Percentiles rank a stretch among this genome's conserved stretches.
Evolutionary conservation across 441 rosid genomes (phyloP).

Genomic region (Gossypium davidsonii): DNA sequence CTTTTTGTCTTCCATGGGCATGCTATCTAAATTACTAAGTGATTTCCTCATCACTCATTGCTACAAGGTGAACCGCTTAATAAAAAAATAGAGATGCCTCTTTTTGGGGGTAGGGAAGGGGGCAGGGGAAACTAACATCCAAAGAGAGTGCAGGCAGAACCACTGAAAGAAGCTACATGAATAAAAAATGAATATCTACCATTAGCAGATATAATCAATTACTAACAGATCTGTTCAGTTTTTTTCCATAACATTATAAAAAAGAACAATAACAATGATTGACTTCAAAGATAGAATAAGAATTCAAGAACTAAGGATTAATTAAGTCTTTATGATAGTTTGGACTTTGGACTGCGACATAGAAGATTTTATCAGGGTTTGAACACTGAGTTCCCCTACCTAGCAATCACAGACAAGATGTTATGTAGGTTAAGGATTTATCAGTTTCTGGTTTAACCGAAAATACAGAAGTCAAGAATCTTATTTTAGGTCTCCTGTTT

Average conservation of each 20-base stretch:
- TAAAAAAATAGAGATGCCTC: not conserved
- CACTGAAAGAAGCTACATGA: not conserved
- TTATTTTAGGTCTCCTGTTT: not conserved
- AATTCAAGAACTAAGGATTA: not conserved
- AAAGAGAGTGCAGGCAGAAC: not conserved
- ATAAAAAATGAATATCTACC: not conserved
- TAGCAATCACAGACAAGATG: not conserved
- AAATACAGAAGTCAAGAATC: not conserved
- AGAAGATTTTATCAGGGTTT: not conserved
- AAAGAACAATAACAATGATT: not conserved
- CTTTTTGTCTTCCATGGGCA: not conserved
- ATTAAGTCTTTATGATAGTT: not conserved
- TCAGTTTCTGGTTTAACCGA: not conserved
- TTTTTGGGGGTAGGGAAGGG: too few relatives aligned
- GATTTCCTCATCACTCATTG: not conserved
- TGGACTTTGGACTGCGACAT: not conserved
- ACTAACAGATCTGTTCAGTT: not conserved
- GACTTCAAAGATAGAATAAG: not conserved
- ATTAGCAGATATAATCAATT: not conserved
- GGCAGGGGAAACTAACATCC: not conserved
- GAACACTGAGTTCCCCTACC: not conserved
- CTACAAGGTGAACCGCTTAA: not conserved
- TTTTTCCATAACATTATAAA: not conserved
- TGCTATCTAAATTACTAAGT: not conserved
- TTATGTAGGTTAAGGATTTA: not conserved